Percentiles rank a stretch among this genome's conserved stretches.
Conservation (phyloP, 2,329 filamentous ascomycete genomes). For the Fusarium sp. region DNA sequence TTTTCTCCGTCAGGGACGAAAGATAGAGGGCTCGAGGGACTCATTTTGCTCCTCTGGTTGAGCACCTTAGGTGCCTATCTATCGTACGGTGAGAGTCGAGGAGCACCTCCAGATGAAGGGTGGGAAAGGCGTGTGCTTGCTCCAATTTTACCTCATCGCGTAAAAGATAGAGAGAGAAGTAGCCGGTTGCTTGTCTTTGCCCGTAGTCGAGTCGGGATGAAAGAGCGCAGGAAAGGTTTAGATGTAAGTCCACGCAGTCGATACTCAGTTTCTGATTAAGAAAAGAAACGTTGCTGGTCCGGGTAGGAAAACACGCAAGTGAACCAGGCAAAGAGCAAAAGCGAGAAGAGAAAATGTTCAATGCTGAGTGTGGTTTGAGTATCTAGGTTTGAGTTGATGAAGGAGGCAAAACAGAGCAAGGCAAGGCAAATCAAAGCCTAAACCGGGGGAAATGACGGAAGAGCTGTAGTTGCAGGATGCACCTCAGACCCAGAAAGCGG, state of each 20-base stretch:
- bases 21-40: conserved; percentile 42
- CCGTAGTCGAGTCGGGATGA: conserved; percentile 7
- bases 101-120: conserved; percentile 1
- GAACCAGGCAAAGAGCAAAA: conserved; percentile 9
- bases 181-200: conserved; percentile 1
- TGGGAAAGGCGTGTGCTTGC: conserved; percentile 11
- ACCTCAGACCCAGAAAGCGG: conserved; percentile 35
- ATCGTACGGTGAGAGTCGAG: conserved; percentile 3
- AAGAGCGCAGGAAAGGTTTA: not conserved
- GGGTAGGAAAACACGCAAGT: not conserved
- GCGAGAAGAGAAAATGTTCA: not conserved
- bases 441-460: conserved; percentile 30
- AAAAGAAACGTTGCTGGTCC: not conserved
- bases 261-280: not conserved
- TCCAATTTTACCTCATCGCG: conserved; percentile 32
- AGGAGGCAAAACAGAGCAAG: conserved; percentile 25
- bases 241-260: not conserved
- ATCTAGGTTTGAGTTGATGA: conserved; percentile 15
- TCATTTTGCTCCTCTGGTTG: conserved; percentile 37
- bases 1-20: conserved; percentile 46
- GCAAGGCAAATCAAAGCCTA: conserved; percentile 20
- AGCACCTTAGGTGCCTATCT: not conserved
- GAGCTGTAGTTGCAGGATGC: conserved; percentile 27
- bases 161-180: conserved; percentile 11
- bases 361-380: not conserved